phyloP scores from a whole-genome alignment of 805 yeast genomes.

The Candida ponderosae region DNA sequence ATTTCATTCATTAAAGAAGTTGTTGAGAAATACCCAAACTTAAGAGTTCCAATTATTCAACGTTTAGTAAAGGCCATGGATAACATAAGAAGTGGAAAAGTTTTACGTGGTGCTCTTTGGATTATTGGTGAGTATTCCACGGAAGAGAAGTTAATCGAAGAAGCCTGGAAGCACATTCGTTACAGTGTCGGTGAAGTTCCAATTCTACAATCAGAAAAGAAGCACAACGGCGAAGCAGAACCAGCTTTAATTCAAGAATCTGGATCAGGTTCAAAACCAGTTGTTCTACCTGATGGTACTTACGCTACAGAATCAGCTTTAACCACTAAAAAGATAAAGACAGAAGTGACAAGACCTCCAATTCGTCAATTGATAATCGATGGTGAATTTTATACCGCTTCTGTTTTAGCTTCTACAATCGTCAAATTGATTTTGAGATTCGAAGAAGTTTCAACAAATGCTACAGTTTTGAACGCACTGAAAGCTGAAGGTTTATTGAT shows the following conservation, averaged over 20 bases:
- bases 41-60: slow-evolving; percentile 55
- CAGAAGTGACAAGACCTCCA: slow-evolving; percentile 48
- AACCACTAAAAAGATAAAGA: slow-evolving; percentile 37
- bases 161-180: slow-evolving; percentile 83
- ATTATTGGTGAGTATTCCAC: slow-evolving; percentile 86
- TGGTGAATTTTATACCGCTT: slow-evolving; percentile 88
- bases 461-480: slow-evolving; percentile 65
- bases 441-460: slow-evolving; percentile 44
- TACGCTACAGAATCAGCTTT: slow-evolving; percentile 91
- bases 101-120: slow-evolving; percentile 92
- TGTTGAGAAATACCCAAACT: slow-evolving; percentile 81
- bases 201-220: slow-evolving; percentile 66
- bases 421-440: slow-evolving; percentile 82
- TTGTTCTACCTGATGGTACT: slow-evolving; percentile 96
- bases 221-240: slow-evolving; percentile 28
- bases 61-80: slow-evolving; percentile 59
- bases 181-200: slow-evolving; percentile 86
- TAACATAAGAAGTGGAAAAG: slow-evolving; percentile 76
- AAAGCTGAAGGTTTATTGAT: slow-evolving; percentile 93
- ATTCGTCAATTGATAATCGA: slow-evolving; percentile 72
- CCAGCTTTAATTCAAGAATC: slow-evolving; percentile 23
- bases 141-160: slow-evolving; percentile 64
- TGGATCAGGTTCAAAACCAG: slow-evolving; percentile 48
- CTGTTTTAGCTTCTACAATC: slow-evolving; percentile 81
- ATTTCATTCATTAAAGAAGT: slow-evolving; percentile 90